Evolutionary conservation across 169 alveolate genomes (phyloP), one percentile per base, ranked within the genome.

Genomic region (Besnoitia besnoiti): DNA sequence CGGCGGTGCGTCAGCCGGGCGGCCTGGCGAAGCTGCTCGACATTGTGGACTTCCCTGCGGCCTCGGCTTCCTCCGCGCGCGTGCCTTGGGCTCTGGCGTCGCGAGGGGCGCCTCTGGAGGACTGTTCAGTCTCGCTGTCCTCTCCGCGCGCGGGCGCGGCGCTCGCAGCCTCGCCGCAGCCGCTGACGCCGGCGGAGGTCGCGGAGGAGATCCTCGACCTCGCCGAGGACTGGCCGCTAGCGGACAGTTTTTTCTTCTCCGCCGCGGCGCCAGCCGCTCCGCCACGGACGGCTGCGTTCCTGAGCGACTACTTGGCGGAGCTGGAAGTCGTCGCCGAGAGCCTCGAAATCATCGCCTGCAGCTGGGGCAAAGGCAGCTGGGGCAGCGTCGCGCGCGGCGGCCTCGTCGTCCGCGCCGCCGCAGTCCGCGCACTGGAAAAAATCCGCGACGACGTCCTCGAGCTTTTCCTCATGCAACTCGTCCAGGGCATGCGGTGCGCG

Each of bases 391-490:
- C 55, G 27, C 47, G 80, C 80, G 80, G 21, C 19, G 80, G 21
- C 21, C 39, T 30, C 24, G 40, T 39, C 87, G 59, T 77, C 87
- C 2, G 59, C 7, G 87, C 59, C 40, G 87, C 87, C 14, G 55
- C 87, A 3, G 35, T 77, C 4, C 55, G 87, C 2, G 87, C 59
- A 0, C 59, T 77, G 33, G 87, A 77, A 44, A 40, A 24, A 8
- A 42, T 77, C 35, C 44, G n/a, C 2, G 87, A 77, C 87, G 59
- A 42, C 10, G 19, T 42, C 10, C 49, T 77, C 40, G 87, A 77
- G 10, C 87, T 77, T 30, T 77, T 77, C 87, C 49, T 77, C 44
- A 37, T 77, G 55, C 87, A 77, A 42, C 87, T 77, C 33, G 87
- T 77, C 59, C 87, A 77, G 37, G 87, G 59, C 10, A 77, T 77